Base-by-base conservation (phyloP, 441 rosid species). In the Mallotus japonicus region DNA sequence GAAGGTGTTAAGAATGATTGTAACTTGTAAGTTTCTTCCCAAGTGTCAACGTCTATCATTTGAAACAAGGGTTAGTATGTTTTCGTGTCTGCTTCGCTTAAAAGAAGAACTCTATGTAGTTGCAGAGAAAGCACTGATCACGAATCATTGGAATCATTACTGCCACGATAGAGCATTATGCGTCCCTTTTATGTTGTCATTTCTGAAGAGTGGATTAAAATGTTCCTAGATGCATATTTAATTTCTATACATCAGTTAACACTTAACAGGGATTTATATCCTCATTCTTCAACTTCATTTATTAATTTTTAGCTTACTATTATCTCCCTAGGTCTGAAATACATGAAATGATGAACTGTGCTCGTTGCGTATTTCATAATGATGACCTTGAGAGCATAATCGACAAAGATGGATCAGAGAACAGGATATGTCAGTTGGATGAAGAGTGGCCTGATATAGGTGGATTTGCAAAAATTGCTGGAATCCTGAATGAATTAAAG, bases 331-430 rank as follows among this genome's bases (percentile, higher is more conserved):
- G 99, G 90, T 95, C 99, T 62, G 97, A 95, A 84, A 93, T 93
- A 80, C 99, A 95, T 84, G 95, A 85, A 75, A 95, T 90, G 63
- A 88, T 93, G 95, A 86, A 85, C 79, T 91, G 98, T 82, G 66
- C 34, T 61, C 92, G 98, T 73, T 95, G 98, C 83, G 78, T 74
- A 77, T 69, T 57, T 71, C 14, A 73, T 75, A 83, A 74, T 51
- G 82, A 67, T 66, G 77, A 42, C 54, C 69, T 74, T 15, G 85
- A 80, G 71, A 81, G 62, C 72, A 60, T 65, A 6, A 79, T 58
- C 60, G 82, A 79, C 47, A 87, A 69, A 78, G 85, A 78, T 65
- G 75, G 65, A 59, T 57, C 80, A 62, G 76, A 68, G 32, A 51
- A 57, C 49, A 58, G 57, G 74, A 76, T 67, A 75, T 68, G 53